These are phyloP conservation scores for Diospyros lotus DNA, from an alignment of 148 eudicot genomes.

Conservation along the genomic window DNA sequence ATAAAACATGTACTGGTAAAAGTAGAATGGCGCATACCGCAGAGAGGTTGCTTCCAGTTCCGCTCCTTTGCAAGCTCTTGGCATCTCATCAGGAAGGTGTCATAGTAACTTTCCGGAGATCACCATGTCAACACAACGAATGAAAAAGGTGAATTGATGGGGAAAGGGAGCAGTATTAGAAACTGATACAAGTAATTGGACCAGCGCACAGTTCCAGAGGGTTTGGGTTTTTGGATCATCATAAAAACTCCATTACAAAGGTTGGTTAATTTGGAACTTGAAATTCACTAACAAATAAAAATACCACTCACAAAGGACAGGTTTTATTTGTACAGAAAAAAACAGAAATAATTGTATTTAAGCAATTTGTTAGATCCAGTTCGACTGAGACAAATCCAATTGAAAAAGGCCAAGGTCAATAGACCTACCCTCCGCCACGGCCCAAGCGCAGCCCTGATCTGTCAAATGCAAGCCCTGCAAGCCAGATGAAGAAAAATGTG, in stretches of 20 bases:
- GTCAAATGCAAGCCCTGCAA: slow-evolving; percentile 93
- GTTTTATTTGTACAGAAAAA: not conserved
- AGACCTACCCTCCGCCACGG: slow-evolving; percentile 98
- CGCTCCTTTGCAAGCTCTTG: slow-evolving; percentile 62
- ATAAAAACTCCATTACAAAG: slow-evolving; percentile 1
- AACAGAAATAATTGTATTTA: not conserved
- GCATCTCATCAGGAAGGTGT: slow-evolving; percentile 81
- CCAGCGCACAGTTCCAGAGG: not conserved
- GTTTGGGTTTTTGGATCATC: not conserved
- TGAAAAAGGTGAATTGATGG: not conserved
- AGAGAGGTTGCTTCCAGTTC: slow-evolving; percentile 85
- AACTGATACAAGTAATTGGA: not conserved
- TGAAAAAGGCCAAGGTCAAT: not conserved
- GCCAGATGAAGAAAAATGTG: slow-evolving; percentile 13
- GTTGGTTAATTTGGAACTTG: not conserved
- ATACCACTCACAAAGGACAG: not conserved
- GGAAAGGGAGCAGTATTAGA: not conserved
- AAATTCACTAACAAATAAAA: too few species aligned
- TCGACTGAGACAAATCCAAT: slow-evolving; percentile 4
- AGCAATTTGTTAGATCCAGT: not conserved
- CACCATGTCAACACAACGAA: slow-evolving; percentile 6
- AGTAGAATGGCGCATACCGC: slow-evolving; percentile 36
- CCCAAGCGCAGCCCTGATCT: slow-evolving; percentile 92
- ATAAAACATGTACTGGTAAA: not conserved
- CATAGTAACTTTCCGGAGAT: slow-evolving; percentile 66